phyloP scores from a whole-genome alignment of 257 asterid species.

The Linderniella brevidens region DNA sequence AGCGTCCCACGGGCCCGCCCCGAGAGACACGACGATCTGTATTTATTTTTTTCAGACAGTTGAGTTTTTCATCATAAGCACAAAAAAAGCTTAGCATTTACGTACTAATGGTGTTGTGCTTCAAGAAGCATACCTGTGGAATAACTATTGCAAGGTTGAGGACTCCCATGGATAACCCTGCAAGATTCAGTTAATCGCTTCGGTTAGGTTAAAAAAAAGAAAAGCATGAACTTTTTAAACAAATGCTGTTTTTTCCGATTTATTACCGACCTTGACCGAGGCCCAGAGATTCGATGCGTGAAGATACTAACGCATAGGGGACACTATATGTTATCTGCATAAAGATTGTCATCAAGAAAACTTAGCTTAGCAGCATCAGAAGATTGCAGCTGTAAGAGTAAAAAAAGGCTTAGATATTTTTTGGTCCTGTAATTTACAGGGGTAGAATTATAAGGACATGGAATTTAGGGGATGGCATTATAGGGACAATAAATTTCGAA shows the following conservation, averaged over 20 bases:
- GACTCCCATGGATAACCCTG: constrained; percentile 81
- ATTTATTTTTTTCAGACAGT: constrained; percentile 1
- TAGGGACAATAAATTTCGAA: too few relatives aligned
- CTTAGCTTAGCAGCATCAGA: not conserved
- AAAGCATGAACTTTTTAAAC: constrained; percentile 4
- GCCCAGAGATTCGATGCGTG: constrained; percentile 61
- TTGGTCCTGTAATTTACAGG: too few relatives aligned
- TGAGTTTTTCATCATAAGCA: too few relatives aligned
- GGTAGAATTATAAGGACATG: too few relatives aligned
- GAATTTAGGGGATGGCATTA: too few relatives aligned
- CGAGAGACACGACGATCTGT: constrained; percentile 56
- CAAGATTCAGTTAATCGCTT: constrained; percentile 11
- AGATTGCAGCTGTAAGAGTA: not conserved
- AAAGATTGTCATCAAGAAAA: not conserved
- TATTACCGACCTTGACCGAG: constrained; percentile 61
- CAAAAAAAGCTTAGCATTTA: not conserved
- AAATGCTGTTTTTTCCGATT: too few relatives aligned
- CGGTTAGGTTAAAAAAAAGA: not conserved
- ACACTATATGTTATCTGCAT: constrained; percentile 71
- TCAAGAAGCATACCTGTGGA: constrained; percentile 40
- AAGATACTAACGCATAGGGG: constrained; percentile 64
- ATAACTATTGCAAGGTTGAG: constrained; percentile 66
- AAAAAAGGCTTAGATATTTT: not conserved
- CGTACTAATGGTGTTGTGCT: not conserved
- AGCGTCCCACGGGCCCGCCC: constrained; percentile 52